A percentile compares a stretch with the other conserved stretches of the same genome.
Evolutionary conservation across 352 stramenopile species (phyloP).

Genomic region (Phytophthora lateralis): DNA sequence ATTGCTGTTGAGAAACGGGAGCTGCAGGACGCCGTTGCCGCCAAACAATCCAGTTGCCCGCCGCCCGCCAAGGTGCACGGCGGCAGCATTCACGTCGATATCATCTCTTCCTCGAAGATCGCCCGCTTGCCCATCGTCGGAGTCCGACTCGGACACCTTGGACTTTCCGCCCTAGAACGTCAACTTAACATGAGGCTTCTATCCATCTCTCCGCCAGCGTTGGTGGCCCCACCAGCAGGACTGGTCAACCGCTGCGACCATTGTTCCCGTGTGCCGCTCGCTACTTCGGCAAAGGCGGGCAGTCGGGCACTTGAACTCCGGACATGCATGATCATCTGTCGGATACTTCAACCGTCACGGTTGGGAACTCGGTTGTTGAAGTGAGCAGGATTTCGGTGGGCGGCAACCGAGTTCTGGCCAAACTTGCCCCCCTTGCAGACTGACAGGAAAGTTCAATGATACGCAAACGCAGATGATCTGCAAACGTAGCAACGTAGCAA

Average conservation of each 20-base stretch:
- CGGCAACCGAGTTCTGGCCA: background rate
- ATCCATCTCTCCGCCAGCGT: background rate
- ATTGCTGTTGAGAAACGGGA: background rate
- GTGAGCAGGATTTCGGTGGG: slow-evolving; percentile 9
- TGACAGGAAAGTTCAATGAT: slow-evolving; percentile 31
- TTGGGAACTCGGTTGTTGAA: slow-evolving; percentile 7
- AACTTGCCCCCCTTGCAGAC: background rate
- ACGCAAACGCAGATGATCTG: slow-evolving; percentile 12
- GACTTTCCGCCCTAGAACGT: slow-evolving; percentile 5
- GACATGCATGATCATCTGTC: too few relatives aligned
- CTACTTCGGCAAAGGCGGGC: too few relatives aligned
- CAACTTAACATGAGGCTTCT: background rate
- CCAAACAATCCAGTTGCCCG: background rate
- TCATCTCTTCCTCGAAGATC: slow-evolving; percentile 13
- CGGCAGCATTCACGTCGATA: slow-evolving; percentile 22
- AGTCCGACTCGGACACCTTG: slow-evolving; percentile 1
- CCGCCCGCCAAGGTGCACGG: background rate
- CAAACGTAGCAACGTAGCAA: background rate
- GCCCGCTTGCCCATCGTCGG: slow-evolving; percentile 12
- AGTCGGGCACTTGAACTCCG: too few relatives aligned
- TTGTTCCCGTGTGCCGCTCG: too few relatives aligned
- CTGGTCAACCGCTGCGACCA: too few relatives aligned
- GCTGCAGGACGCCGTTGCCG: background rate
- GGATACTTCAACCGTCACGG: slow-evolving; percentile 14
- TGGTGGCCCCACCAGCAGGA: too few relatives aligned